Conservation (phyloP, 2,329 filamentous ascomycete species). For the Helotiales sp. region DNA sequence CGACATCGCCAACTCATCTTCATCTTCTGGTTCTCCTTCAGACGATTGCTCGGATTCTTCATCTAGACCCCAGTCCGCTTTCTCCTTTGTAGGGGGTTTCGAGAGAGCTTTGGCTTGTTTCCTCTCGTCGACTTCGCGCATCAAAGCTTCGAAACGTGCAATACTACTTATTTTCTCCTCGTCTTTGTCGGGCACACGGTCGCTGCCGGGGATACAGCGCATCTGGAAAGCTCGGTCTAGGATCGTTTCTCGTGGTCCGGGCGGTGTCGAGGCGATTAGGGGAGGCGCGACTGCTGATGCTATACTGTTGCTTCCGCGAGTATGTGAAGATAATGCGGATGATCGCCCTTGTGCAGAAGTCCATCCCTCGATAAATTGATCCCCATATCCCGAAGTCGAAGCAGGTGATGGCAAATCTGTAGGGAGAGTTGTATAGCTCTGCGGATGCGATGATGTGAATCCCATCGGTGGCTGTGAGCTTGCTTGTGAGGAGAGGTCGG, state of each 20-base stretch:
- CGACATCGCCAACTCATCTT: constrained; percentile 35
- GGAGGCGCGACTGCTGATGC: constrained; percentile 48
- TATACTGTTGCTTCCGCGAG: constrained; percentile 54
- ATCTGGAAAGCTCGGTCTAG: constrained; percentile 67
- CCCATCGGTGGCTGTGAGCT: constrained; percentile 46
- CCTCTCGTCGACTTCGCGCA: constrained; percentile 58
- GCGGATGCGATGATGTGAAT: constrained; percentile 41
- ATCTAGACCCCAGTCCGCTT: constrained; percentile 33
- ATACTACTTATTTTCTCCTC: constrained; percentile 65
- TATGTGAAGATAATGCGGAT: constrained; percentile 55
- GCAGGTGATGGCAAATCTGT: constrained; percentile 58
- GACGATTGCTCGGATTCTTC: constrained; percentile 42
- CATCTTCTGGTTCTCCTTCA: constrained; percentile 28
- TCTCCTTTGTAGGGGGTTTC: constrained; percentile 7
- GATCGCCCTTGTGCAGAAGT: constrained; percentile 59
- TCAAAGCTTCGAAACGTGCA: constrained; percentile 64
- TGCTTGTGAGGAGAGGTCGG: constrained; percentile 54
- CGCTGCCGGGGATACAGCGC: constrained; percentile 61
- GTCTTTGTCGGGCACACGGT: constrained; percentile 45
- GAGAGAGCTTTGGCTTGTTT: constrained; percentile 30
- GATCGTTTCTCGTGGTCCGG: constrained; percentile 62
- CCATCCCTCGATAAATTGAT: constrained; percentile 62
- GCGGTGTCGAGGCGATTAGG: constrained; percentile 39
- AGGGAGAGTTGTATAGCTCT: constrained; percentile 54
- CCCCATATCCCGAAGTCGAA: constrained; percentile 51